Evolutionary conservation across 495 filamentous ascomycete genomes (phyloP), one percentile per base, ranked within the genome.

Genomic region (Delitschia confertaspora): DNA sequence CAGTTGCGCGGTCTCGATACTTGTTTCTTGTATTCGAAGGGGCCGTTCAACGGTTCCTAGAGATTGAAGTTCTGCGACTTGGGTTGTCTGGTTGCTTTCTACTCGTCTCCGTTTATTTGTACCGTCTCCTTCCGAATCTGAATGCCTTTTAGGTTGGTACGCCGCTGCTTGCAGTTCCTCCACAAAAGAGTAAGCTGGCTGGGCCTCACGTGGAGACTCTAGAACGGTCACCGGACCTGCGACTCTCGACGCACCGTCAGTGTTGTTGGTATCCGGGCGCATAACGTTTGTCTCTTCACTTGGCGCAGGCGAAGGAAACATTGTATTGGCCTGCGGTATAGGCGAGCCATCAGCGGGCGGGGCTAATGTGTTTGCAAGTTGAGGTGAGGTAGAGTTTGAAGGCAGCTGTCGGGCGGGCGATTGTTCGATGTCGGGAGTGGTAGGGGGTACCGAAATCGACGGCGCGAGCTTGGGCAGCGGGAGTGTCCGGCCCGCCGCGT

Each of bases 311-410:
- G 53, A 56, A 16, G 47, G 53, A 4, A 56, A 34, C 4, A 56
- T 39, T 8, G 23, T 14, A 29, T 20, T 25, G 16, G 16, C 23
- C 22, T 19, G 26, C 18, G 41, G 53, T 14, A 35, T 20, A 8
- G 42, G 29, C 20, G 27, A 27, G 10, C 23, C 16, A 1, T 29
- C 3, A 9, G 6, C 17, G 6, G 25, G 33, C 3, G 35, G 33
- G 2, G 43, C 38, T 9, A 56, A 11, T 26, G 32, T 39, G 33
- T 51, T 56, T 23, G 47, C 47, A 13, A 56, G 43, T 20, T 51
- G 43, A 16, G 53, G 53, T 4, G 53, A 56, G 20, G 44, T 52
- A 7, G 53, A 56, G 29, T 51, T 56, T n/a, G 53, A 56, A 14
- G 53, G 33, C 22, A 34, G 20, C 11, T 45, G 51, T 38, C 39